Base-by-base conservation (phyloP, 441 rosid species). In the Pelargonium cotyledonis region DNA sequence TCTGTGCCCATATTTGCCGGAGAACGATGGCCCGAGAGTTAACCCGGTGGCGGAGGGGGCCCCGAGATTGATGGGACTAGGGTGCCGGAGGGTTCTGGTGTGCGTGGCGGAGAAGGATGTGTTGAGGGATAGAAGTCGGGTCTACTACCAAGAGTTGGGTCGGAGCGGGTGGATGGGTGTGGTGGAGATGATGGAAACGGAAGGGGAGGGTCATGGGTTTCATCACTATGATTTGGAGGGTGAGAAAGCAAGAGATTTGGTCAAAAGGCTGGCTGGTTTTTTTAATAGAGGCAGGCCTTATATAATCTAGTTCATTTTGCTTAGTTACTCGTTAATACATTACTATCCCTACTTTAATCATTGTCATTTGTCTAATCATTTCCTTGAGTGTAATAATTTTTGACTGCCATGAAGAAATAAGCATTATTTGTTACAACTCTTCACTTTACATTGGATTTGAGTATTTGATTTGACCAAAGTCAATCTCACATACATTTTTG, bases 11-110 rank as follows among this genome's bases (percentile, higher is more conserved):
- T 3, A 4, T 70, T 6, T 66, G 84, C 53, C 53, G 53, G 53
- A 47, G 11, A 47, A 11, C 11, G 53, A 47, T 10, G 53, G 11
- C 44, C 81, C 81, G 14, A 58, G 75, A 51, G 49, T 75, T 14
- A 75, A 77, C 69, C 81, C 79, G 2, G 19, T 75, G 8, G 69
- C 44, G 4, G 69, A 18, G 0, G 78, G 73, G 23, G 85, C 72
- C 6, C 76, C 78, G 29, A 64, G 73, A 49, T 51, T 76, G 69
- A 69, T 16, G 35, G 73, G 71, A 40, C 76, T 73, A 6, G 76
- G 75, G 21, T 65, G 79, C 44, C 10, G 41, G 40, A 68, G 76
- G 70, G 72, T 66, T 16, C 61, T 77, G 63, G 78, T 75, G 26
- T 23, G 26, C 26, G 26, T 23, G 26, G 26, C 26, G 26, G 26